A percentile compares a stretch with the other conserved stretches of the same genome.
Conservation (phyloP, 768 basidiomycete genomes). For the Arthromyces matolae region DNA sequence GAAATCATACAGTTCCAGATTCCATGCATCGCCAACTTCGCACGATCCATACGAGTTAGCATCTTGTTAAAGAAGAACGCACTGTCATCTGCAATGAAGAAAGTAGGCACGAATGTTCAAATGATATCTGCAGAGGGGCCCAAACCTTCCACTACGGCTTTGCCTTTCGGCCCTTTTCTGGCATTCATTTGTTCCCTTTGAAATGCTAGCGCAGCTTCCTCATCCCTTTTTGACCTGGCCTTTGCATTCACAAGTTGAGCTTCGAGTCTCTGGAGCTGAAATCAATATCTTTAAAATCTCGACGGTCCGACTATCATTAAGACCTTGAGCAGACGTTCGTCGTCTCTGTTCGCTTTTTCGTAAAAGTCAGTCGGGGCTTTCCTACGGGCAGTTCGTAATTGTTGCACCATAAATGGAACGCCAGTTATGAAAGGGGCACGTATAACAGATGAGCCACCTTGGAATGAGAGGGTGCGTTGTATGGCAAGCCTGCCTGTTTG, state of each 20-base stretch:
- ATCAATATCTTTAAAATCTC: neutral
- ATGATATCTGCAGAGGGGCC: neutral
- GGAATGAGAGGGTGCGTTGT: conserved; percentile 2
- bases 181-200: conserved; percentile 14
- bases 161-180: conserved; percentile 15
- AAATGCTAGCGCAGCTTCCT: conserved; percentile 13
- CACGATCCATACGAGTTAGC: conserved; percentile 25
- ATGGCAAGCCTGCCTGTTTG: conserved; percentile 1
- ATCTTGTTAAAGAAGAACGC: conserved; percentile 27
- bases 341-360: conserved; percentile 19
- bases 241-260: conserved; percentile 24
- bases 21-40: conserved; percentile 20
- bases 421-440: conserved; percentile 1
- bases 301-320: too few relatives aligned
- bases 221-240: conserved; percentile 22
- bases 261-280: conserved; percentile 24
- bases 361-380: conserved; percentile 20
- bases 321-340: conserved; percentile 28
- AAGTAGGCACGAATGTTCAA: neutral
- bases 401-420: conserved; percentile 7
- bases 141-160: conserved; percentile 10
- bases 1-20: conserved; percentile 27
- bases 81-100: conserved; percentile 12
- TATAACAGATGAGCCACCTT: neutral
- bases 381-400: conserved; percentile 19